Evolutionary conservation across 371 early-diverging fungal genomes (phyloP).

Genomic region (Mortierella sp.): DNA sequence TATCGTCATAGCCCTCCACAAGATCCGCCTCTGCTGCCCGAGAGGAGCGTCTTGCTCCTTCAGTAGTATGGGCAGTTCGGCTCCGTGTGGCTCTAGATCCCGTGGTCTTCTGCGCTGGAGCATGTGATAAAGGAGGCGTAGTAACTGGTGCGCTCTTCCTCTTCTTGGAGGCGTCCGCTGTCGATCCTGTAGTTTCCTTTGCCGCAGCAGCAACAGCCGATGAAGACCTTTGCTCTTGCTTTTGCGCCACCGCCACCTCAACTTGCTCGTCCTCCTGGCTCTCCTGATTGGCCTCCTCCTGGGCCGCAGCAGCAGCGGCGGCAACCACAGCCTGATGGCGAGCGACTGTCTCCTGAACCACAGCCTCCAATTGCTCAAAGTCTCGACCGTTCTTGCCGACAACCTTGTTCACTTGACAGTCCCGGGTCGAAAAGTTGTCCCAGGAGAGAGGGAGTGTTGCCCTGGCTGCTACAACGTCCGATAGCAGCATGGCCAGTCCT

Average conservation of each 20-base stretch:
- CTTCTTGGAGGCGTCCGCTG: not conserved
- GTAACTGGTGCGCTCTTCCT: not conserved
- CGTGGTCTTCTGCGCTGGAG: not conserved
- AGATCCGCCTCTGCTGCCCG: conserved; percentile 10
- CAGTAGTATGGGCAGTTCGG: not conserved
- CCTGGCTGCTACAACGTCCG: conserved; percentile 17
- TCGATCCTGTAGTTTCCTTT: not conserved
- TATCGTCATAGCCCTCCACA: conserved; percentile 44
- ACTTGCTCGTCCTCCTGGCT: not conserved
- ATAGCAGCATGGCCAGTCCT: conserved; percentile 4
- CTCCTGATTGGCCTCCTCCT: conserved; percentile 8
- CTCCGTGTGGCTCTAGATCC: conserved; percentile 29
- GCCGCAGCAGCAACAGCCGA: not conserved
- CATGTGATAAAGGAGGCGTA: not conserved
- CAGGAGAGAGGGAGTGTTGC: conserved; percentile 40
- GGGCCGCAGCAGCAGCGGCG: conserved; percentile 10
- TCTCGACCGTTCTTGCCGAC: conserved; percentile 44
- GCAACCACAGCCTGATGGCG: conserved; percentile 30
- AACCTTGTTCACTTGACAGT: conserved; percentile 50
- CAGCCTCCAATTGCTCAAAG: conserved; percentile 37
- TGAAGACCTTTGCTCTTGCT: conserved; percentile 6
- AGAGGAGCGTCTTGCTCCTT: not conserved
- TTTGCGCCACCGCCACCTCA: not conserved
- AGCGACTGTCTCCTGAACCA: conserved; percentile 41
- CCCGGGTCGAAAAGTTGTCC: conserved; percentile 48